Evolutionary conservation across 2,329 filamentous ascomycete species (phyloP), one percentile per base, ranked within the genome.

Genomic region (Myriosclerotinia scirpicola): DNA sequence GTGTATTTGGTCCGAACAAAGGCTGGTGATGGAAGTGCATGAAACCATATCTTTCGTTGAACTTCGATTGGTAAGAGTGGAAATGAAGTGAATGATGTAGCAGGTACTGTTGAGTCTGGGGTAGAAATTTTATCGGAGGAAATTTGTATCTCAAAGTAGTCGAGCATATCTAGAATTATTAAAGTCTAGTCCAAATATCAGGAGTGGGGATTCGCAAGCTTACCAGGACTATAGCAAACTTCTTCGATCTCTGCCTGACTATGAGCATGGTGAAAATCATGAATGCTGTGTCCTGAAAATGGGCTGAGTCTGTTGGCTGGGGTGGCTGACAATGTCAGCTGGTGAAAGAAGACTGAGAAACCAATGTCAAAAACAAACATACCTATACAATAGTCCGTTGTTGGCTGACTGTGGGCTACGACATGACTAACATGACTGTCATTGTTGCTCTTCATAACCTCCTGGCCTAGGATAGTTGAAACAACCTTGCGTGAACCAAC

Each of bases 11-110:
- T 1, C 17, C 44, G 46, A 20, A 50, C 9, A 20, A 50, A 5
- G 6, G 9, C 17, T 17, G 44, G 44, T 20, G 56, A 12, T 0
- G 44, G 56, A 7, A 60, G 46, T 17, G 20, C 22, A 11, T 44
- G 4, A 15, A 60, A 50, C 44, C 56, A 60, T 14, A 50, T 60
- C 30, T 50, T 48, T 60, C 20, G 8, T 48, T 60, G 56, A 7
- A 38, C 2, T 38, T 60, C 44, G 20, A 60, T 5, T 5, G 56
- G 44, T 15, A 60, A 36, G 11, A 9, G 3, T 38, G 20, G 14
- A 36, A 50, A 50, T 7, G 22, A n/a, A 38, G 9, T 12, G 15
- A 60, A 60, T 38, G 44, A 60, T 26, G 34, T 22, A 26, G 44
- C 20, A 12, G 56, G 44, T 50, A 11, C 12, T 26, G 12, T 26